Evolutionary conservation across 306 rosid genomes (phyloP), one percentile per base, ranked within the genome.

Genomic region (Begonia masoniana): DNA sequence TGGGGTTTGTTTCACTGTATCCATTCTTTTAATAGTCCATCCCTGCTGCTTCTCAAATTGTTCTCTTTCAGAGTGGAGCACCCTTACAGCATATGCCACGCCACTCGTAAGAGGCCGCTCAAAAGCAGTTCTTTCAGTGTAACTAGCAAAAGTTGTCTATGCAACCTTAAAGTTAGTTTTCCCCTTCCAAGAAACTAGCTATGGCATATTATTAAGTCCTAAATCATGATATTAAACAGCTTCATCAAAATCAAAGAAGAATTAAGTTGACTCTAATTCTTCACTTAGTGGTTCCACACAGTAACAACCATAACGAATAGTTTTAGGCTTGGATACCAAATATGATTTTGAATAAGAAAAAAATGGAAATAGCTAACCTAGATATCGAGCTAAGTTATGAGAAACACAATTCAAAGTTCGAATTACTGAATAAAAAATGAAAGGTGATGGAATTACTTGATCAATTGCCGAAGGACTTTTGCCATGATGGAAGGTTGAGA

Each of bases 51-150:
- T 77, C 85, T 91, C 99, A 41, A 91, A 91, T 52, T 74, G 94
- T 58, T 86, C 96, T 73, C 91, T 83, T 61, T 91, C 96, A 15
- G 92, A 86, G 66, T 81, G 94, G 62, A 91, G 96, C 71, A 86
- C 99, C 74, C 99, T 79, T 42, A 86, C 96, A 45, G 96, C 99
- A 79, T 91, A 86, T 13, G 99, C 99, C 80, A 91, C 99, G 13
- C 99, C 99, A 70, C 96, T 81, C 11, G 96, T 91, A 51, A 91
- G 92, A 45, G 99, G 99, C 77, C 99, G 77, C 82, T 91, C 99
- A 68, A 91, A 91, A 63, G 96, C 88, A 46, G 99, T 91, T 64
- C 96, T 63, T 68, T 91, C 99, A 6, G 99, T 91, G 71, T 91
- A 91, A 71, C 77, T 75, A 3, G 99, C 99, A 74, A 91, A 91